Conservation (phyloP, 179 eudicot species). For the Beta lomatogona region DNA sequence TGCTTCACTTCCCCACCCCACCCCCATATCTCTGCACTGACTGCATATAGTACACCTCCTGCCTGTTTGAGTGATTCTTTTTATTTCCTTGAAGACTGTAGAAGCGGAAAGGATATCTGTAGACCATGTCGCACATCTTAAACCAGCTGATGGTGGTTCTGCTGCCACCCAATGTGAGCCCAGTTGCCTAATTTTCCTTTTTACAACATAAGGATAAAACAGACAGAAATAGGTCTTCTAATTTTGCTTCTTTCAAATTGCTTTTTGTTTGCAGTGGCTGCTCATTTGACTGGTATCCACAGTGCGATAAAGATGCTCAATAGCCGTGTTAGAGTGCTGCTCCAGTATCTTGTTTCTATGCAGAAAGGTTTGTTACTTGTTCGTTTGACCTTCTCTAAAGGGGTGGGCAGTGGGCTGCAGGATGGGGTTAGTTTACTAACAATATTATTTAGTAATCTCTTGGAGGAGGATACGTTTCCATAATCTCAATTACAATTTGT, state of each 20-base stretch:
- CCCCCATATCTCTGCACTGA: neutral
- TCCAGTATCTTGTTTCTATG: slow-evolving; percentile 87
- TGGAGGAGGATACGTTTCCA: neutral
- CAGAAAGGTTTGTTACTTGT: slow-evolving; percentile 62
- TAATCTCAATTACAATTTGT: neutral
- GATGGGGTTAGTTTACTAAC: neutral
- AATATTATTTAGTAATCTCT: neutral
- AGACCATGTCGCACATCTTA: slow-evolving; percentile 97
- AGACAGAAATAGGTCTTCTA: neutral
- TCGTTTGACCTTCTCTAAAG: neutral
- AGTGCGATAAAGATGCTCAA: slow-evolving; percentile 99
- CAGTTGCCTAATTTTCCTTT: slow-evolving; percentile 10
- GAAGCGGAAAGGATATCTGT: slow-evolving; percentile 98
- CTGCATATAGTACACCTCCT: slow-evolving; percentile 5
- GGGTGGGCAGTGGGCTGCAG: slow-evolving; percentile 17
- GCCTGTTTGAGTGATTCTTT: slow-evolving; percentile 23
- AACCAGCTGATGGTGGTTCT: slow-evolving; percentile 99
- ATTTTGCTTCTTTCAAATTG: slow-evolving; percentile 5
- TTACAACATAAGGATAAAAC: neutral
- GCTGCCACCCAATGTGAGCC: slow-evolving; percentile 95
- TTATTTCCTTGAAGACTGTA: slow-evolving; percentile 67
- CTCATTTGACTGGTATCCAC: slow-evolving; percentile 94
- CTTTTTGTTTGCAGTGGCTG: slow-evolving; percentile 75
- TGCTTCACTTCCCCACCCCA: slow-evolving; percentile 2
- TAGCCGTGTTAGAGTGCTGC: slow-evolving; percentile 91